Evolutionary conservation across 371 early-diverging fungal genomes (phyloP).

Genomic region (Mucor saturninus): DNA sequence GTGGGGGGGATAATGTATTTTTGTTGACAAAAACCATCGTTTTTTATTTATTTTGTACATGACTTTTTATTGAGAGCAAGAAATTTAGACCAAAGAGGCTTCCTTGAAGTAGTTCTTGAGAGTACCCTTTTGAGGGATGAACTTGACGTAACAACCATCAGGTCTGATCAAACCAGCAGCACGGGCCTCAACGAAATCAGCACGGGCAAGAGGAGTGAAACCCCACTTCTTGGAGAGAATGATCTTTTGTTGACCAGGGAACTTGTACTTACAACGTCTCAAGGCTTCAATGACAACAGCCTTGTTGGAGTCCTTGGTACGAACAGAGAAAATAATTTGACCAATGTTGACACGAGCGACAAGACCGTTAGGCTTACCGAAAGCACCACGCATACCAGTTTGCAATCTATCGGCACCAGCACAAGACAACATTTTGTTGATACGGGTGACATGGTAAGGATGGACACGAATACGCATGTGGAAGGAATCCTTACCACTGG

Average conservation of each 20-base stretch:
- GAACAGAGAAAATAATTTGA: conserved; percentile 97
- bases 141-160: conserved; percentile 97
- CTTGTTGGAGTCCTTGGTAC: conserved; percentile 97
- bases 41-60: neutral
- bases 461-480: conserved; percentile 99
- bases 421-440: conserved; percentile 99
- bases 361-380: conserved; percentile 99
- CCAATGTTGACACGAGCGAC: conserved; percentile 99
- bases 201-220: conserved; percentile 98
- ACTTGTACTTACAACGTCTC: conserved; percentile 98
- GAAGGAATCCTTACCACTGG: conserved; percentile 99
- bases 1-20: too few relatives aligned
- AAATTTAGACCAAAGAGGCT: conserved; percentile 38
- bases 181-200: conserved; percentile 88
- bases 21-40: neutral
- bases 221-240: conserved; percentile 99
- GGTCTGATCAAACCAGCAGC: conserved; percentile 85
- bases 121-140: conserved; percentile 89
- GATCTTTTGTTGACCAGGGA: conserved; percentile 99
- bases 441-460: conserved; percentile 99
- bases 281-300: conserved; percentile 97
- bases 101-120: conserved; percentile 65
- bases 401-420: conserved; percentile 99
- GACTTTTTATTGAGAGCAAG: neutral
- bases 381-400: conserved; percentile 99